Evolutionary conservation across 352 stramenopile species (phyloP).

Genomic region (Phytophthora nicotianae): DNA sequence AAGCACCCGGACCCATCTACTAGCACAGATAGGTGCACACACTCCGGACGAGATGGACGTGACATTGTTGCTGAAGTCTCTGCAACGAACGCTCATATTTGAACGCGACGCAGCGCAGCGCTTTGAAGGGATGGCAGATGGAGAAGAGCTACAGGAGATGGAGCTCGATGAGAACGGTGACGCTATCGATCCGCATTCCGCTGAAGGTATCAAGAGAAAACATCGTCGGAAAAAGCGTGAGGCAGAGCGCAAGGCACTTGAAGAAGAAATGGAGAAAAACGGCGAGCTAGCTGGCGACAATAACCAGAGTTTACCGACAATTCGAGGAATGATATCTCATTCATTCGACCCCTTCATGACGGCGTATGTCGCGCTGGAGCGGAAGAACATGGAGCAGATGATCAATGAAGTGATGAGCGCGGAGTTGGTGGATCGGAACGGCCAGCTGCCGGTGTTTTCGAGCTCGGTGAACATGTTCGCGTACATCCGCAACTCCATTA

Average conservation of each 20-base stretch:
- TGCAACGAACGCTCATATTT: slow-evolving; percentile 83
- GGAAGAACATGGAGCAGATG: slow-evolving; percentile 96
- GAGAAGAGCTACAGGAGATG: slow-evolving; percentile 54
- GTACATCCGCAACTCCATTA: slow-evolving; percentile 99
- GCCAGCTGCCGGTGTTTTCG: slow-evolving; percentile 95
- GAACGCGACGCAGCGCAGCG: slow-evolving; percentile 72
- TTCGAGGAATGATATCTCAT: slow-evolving; percentile 88
- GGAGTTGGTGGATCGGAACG: slow-evolving; percentile 94
- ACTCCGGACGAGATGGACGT: slow-evolving; percentile 82
- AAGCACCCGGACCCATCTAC: slow-evolving; percentile 73
- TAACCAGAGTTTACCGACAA: slow-evolving; percentile 61
- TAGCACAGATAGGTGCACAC: slow-evolving; percentile 65
- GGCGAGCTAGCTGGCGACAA: slow-evolving; percentile 42
- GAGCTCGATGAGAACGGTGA: slow-evolving; percentile 79
- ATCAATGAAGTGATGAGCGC: slow-evolving; percentile 90
- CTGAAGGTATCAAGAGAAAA: slow-evolving; percentile 77
- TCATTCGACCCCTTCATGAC: slow-evolving; percentile 99
- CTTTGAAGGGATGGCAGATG: slow-evolving; percentile 63
- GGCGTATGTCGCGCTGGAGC: slow-evolving; percentile 96
- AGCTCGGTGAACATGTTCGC: slow-evolving; percentile 98
- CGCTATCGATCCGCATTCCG: slow-evolving; percentile 71
- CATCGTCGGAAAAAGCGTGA: slow-evolving; percentile 79
- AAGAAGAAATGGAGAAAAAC: slow-evolving; percentile 70
- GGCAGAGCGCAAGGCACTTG: slow-evolving; percentile 64
- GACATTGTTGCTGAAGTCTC: slow-evolving; percentile 66